Conservation (phyloP, 805 yeast genomes). For the Ogataea sp. region DNA sequence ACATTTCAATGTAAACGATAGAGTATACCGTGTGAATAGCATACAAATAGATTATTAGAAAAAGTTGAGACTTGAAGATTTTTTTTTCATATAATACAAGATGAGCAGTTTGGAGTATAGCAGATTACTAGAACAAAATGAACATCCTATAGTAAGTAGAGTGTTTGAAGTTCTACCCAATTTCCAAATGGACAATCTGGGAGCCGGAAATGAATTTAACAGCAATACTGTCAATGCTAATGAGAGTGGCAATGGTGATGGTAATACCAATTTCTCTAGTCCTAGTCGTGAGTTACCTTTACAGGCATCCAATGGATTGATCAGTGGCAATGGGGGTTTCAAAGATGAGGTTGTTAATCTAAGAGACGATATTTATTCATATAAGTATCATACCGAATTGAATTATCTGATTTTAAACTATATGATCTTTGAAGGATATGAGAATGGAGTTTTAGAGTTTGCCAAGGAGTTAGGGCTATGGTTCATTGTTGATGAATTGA, state of each 20-base stretch:
- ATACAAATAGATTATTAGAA: too few relatives aligned
- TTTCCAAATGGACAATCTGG: not conserved
- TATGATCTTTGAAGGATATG: constrained; percentile 71
- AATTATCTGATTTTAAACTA: constrained; percentile 60
- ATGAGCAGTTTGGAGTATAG: not conserved
- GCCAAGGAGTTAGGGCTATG: constrained; percentile 45
- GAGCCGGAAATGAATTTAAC: too few relatives aligned
- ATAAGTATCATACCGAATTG: constrained; percentile 22
- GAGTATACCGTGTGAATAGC: too few relatives aligned
- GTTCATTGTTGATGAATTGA: constrained; percentile 19
- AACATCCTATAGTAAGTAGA: not conserved
- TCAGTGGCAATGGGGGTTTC: too few relatives aligned
- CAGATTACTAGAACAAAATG: not conserved
- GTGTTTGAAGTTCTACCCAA: not conserved
- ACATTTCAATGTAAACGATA: too few relatives aligned
- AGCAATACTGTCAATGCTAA: too few relatives aligned
- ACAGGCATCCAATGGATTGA: too few relatives aligned
- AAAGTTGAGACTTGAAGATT: too few relatives aligned
- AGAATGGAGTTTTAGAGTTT: constrained; percentile 55
- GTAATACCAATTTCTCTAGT: too few relatives aligned
- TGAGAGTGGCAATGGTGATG: too few relatives aligned
- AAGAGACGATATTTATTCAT: constrained; percentile 1
- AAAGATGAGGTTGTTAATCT: not conserved
- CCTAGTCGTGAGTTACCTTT: too few relatives aligned
- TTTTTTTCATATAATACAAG: not conserved